Conservation (phyloP, 2,329 filamentous ascomycete genomes). For the Talaromyces sp. region DNA sequence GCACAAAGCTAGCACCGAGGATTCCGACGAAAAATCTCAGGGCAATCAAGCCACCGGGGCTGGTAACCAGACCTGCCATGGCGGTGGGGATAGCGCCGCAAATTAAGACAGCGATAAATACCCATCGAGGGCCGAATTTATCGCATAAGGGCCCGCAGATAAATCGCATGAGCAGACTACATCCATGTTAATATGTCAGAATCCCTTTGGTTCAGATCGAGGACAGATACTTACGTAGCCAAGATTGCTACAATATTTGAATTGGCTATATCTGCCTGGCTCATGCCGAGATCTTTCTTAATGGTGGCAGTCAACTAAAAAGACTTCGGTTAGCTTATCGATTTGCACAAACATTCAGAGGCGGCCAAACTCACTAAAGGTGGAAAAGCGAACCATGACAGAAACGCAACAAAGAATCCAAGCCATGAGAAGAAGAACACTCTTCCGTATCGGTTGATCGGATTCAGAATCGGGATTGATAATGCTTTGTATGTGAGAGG, state of each 20-base stretch:
- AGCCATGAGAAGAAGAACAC: constrained; percentile 90
- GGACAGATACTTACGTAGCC: constrained; percentile 51
- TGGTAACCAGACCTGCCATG: constrained; percentile 70
- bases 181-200: neutral
- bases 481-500: constrained; percentile 78
- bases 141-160: constrained; percentile 81
- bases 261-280: constrained; percentile 68
- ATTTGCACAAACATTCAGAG: neutral
- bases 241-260: constrained; percentile 82
- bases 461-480: constrained; percentile 73
- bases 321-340: neutral
- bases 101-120: constrained; percentile 74
- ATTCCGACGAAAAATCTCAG: constrained; percentile 43
- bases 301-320: constrained; percentile 67
- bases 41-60: constrained; percentile 49
- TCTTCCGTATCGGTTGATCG: constrained; percentile 71
- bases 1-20: constrained; percentile 41
- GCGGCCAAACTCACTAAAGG: constrained; percentile 61
- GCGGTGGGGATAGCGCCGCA: constrained; percentile 74
- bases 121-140: constrained; percentile 70
- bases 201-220: neutral
- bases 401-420: constrained; percentile 81
- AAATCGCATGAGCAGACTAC: constrained; percentile 66
- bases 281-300: constrained; percentile 69
- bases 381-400: constrained; percentile 87